Base-by-base conservation (phyloP, 192 early-diverging fungal genomes). In the Borealophlyctis nickersoniae region DNA sequence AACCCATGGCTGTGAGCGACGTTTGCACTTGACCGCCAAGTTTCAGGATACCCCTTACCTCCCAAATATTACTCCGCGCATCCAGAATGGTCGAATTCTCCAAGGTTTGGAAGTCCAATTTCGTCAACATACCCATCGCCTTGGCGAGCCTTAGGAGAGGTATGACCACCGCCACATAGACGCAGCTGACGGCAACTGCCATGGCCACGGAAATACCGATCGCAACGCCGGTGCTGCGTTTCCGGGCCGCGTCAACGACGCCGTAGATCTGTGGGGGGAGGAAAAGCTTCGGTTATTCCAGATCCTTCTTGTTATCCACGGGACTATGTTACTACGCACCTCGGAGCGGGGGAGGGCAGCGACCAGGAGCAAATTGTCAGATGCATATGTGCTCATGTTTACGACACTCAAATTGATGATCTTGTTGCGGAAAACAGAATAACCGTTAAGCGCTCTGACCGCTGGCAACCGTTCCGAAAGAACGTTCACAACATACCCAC, bases 151-250 rank as follows among this genome's bases (percentile, higher is more conserved):
- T 23, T 14, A 16, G 19, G 36, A 66, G 64, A 23, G 64, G 64
- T 0, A 58, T 30, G 14, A 66, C 64, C 3, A 58, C 64, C 4
- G 36, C 22, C 2, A 66, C 28, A 30, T 48, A 66, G 45, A 66
- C 33, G 14, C 19, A n/a, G 56, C 26, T 45, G 27, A 66, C 7
- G 22, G 50, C n/a, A 2, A 50, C 27, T 3, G 56, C 56, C 56
- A 66, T 50, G n/a, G 34, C 56, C 36, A 57, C 64, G 14, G 24
- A 24, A 30, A 66, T 58, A 2, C 64, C 64, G 26, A 66, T 66
- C 16, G 64, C 48, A 2, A 58, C 33, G 5, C 19, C 13, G 4
- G 31, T 51, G 28, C 35, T 48, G 54, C 54, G 64, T 3, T 16
- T 56, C 29, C 64, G 64, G 0, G 64, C 64, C 2, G 34, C 36